Conservation (phyloP, 2,329 filamentous ascomycete genomes). For the Ceratocystis ficicola region DNA sequence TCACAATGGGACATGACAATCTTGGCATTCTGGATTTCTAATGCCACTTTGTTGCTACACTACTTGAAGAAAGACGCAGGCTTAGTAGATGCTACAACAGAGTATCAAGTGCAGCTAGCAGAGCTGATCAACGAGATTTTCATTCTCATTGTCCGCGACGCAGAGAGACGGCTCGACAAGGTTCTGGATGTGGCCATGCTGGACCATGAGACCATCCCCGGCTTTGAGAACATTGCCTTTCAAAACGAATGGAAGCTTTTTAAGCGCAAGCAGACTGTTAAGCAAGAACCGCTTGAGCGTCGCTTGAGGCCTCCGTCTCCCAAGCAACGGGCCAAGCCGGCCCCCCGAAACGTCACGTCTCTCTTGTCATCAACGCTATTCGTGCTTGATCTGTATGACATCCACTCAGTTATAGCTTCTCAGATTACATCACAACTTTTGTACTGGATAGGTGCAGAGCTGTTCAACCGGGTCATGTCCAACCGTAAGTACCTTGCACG, state of each 20-base stretch:
- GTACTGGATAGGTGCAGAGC: slow-evolving; percentile 91
- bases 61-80: slow-evolving; percentile 92
- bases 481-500: slow-evolving; percentile 87
- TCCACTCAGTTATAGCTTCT: slow-evolving; percentile 88
- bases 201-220: slow-evolving; percentile 94
- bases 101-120: slow-evolving; percentile 85
- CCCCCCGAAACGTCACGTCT: slow-evolving; percentile 89
- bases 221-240: slow-evolving; percentile 91
- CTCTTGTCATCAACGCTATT: slow-evolving; percentile 91
- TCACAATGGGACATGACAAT: slow-evolving; percentile 99
- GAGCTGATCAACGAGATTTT: slow-evolving; percentile 98
- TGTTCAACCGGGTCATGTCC: slow-evolving; percentile 97
- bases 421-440: slow-evolving; percentile 87
- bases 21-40: slow-evolving; percentile 96
- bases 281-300: slow-evolving; percentile 82
- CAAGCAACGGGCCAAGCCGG: slow-evolving; percentile 80
- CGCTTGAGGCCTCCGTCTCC: slow-evolving; percentile 85
- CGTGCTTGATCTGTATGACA: slow-evolving; percentile 95
- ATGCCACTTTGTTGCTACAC: slow-evolving; percentile 86
- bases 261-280: slow-evolving; percentile 77
- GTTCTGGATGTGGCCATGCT: slow-evolving; percentile 87
- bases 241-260: slow-evolving; percentile 99
- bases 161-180: slow-evolving; percentile 91
- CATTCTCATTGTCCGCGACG: slow-evolving; percentile 91
- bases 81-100: slow-evolving; percentile 64